Base-by-base conservation (phyloP, 805 yeast species). In the Candida golubevii region DNA sequence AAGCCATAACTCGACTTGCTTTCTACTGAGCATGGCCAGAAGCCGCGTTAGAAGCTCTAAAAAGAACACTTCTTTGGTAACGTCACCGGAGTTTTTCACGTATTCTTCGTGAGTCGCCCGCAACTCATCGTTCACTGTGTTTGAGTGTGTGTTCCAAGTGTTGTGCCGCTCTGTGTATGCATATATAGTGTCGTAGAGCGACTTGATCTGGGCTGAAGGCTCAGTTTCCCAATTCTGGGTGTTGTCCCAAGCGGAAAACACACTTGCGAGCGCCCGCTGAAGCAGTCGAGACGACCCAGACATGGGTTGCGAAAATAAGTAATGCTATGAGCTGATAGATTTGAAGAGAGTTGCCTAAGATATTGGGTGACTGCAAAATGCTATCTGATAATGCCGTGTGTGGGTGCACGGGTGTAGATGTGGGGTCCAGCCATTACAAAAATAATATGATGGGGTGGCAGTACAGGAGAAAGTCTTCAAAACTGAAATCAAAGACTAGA, bases 1-100 rank as follows among this genome's bases (percentile, higher is more conserved):
- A 38, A 78, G 65, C 86, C 87, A 83, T 33, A 66, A 57, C 18
- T 57, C 49, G 8, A 76, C 57, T 9, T 62, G 59, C 9, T 56
- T 55, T 26, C 54, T 56, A 6, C 52, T 47, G 5, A 71, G 57
- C 14, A 60, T 63, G 1, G 69, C 66, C 41, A 62, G 57, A 11
- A 74, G 49, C 28, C 57, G 57, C 1, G 51, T 55, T n/a, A 75
- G 60, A 1, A 71, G 55, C 37, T 67, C 69, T 23, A 75, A 46
- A 46, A 75, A 77, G 28, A 61, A 49, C 8, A 54, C 53, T 48
- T 75, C 78, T 35, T 62, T 61, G 7, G 56, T 45, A 7, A 63
- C 43, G 38, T 66, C 58, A 1, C 60, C 53, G 11, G 59, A 45
- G 8, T 63, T 61, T 30, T 56, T 44, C 10, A 74, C 59, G 32